Base-by-base conservation (phyloP, 352 stramenopile genomes). In the Plasmopara muralis region DNA sequence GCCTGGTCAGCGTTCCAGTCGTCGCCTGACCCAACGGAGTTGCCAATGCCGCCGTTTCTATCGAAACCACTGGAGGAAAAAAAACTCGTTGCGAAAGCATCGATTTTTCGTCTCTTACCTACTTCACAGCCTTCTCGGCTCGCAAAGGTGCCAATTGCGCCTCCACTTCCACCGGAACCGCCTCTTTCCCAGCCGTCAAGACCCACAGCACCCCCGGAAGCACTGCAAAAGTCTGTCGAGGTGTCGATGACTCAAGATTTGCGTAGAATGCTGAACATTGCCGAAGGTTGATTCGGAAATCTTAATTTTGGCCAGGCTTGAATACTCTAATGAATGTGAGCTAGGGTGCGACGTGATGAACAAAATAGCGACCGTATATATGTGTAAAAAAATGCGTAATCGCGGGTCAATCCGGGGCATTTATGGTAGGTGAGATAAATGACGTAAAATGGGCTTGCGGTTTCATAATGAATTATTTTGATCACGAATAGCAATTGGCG, bases 1-100 rank as follows among this genome's bases (percentile, higher is more conserved):
- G 81, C 81, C 9, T 92, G 81, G 81, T 89, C 78, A 43, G 78
- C 78, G 28, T 92, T 92, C 51, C 81, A 92, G 60, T 87, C 77
- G 16, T 89, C 81, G 4, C 81, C 81, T 7, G 81, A 92, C 18
- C 81, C 81, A 7, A 70, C 74, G 55, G 68, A 83, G 40, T 59
- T 92, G 8, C 81, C 81, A 35, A 62, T 92, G 52, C 81, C 81
- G n/a, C 77, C 78, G 42, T 92, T 92, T 43, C 61, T 86, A 15
- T 58, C 62, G 1, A 64, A 68, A 29, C 28, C 35, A 13, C 12
- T 34, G 33, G 48, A 31, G 55, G 47, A 15, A 15, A 44, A 18
- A 14, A 30, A 29, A 31, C 28, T 25, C 13, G 51, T 38, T 49
- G 39, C 42, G 31, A 43, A 57, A 25, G 10, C 55, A 10, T 9